Evolutionary conservation across 257 asterid genomes (phyloP).

Genomic region (Capsicum rhomboideum): DNA sequence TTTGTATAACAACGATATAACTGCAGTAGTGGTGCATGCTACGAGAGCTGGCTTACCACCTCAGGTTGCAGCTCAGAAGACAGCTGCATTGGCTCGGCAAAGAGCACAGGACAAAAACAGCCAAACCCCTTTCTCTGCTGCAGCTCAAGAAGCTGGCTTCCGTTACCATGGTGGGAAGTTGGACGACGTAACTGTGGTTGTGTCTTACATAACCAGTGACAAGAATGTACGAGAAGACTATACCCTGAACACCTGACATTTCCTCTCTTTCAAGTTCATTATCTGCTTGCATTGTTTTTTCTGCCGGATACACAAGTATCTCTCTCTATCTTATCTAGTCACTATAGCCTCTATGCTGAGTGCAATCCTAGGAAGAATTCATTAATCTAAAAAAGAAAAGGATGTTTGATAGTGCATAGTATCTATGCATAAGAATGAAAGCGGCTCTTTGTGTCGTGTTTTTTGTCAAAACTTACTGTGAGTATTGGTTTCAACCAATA

Average conservation of each 20-base stretch:
- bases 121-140: conserved; percentile 92
- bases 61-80: conserved; percentile 87
- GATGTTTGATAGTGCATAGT: not conserved
- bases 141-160: conserved; percentile 95
- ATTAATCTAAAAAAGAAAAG: not conserved
- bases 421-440: not conserved
- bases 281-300: not conserved
- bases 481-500: too few relatives aligned
- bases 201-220: conserved; percentile 62
- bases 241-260: not conserved
- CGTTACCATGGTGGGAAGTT: conserved; percentile 95
- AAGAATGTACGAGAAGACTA: conserved; percentile 41
- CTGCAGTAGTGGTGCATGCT: conserved; percentile 82
- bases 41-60: conserved; percentile 81
- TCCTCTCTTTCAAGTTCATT: not conserved
- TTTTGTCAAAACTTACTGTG: too few relatives aligned
- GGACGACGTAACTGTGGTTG: conserved; percentile 86
- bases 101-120: conserved; percentile 82
- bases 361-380: not conserved
- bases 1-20: conserved; percentile 75
- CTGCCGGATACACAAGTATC: not conserved
- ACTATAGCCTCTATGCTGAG: not conserved
- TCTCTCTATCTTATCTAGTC: not conserved
- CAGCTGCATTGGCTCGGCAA: conserved; percentile 85
- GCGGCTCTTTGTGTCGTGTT: not conserved